Conservation (phyloP, 2,329 filamentous ascomycete species). For the Hymenoscyphus linearis region DNA sequence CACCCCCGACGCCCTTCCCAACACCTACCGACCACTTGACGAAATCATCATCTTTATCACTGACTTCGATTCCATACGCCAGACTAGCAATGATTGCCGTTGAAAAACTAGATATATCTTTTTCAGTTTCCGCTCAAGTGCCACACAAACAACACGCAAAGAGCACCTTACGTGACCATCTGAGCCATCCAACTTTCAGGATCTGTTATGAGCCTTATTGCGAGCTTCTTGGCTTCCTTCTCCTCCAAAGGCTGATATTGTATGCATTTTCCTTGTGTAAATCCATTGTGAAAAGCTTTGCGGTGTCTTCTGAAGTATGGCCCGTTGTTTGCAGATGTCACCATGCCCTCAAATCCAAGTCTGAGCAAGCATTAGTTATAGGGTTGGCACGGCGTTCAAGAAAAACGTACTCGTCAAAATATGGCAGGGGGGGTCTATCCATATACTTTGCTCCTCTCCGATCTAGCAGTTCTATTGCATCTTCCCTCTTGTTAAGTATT, state of each 20-base stretch:
- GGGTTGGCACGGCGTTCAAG: no score
- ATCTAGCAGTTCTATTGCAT: conserved; percentile 40
- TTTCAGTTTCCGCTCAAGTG: neutral
- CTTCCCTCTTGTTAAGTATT: conserved; percentile 39
- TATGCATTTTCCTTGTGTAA: conserved; percentile 34
- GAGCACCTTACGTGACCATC: conserved; percentile 15
- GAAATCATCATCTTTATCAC: conserved; percentile 34
- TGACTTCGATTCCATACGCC: conserved; percentile 37
- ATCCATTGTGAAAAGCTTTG: conserved; percentile 38
- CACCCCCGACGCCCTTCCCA: conserved; percentile 20
- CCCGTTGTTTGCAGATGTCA: conserved; percentile 39
- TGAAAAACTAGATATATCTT: conserved; percentile 30
- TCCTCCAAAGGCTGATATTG: conserved; percentile 26
- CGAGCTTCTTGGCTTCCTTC: conserved; percentile 28
- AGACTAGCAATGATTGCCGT: conserved; percentile 38
- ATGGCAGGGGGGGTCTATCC: conserved; percentile 40
- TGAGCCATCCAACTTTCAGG: conserved; percentile 34
- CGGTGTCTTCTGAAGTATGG: conserved; percentile 38
- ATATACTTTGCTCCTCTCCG: conserved; percentile 40
- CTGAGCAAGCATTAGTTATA: neutral
- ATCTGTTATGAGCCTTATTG: conserved; percentile 29
- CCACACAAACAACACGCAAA: no score
- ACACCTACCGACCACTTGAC: conserved; percentile 26
- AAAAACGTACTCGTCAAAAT: conserved; percentile 9
- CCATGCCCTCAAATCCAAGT: conserved; percentile 37